Conservation (phyloP, 2,329 filamentous ascomycete species). For the Monosporascus sp. region DNA sequence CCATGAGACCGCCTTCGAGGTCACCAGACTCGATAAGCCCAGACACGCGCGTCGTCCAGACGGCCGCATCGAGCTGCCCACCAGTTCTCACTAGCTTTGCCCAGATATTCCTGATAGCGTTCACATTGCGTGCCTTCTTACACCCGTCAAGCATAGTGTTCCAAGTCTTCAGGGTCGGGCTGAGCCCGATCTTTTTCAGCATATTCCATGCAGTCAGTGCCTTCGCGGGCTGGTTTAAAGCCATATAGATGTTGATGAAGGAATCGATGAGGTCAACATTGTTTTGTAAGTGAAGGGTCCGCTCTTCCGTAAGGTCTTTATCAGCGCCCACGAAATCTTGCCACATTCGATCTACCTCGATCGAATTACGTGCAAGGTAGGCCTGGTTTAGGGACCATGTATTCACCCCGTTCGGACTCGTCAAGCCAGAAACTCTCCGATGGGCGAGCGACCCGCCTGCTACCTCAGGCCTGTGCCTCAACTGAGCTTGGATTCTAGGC, state of each 20-base stretch:
- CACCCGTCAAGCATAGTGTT: conserved; percentile 70
- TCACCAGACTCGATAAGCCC: conserved; percentile 56
- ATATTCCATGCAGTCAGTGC: conserved; percentile 23
- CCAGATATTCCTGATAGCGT: conserved; percentile 66
- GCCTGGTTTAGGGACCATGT: conserved; percentile 9
- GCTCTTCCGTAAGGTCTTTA: conserved; percentile 10
- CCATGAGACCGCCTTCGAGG: conserved; percentile 52
- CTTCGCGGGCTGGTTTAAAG: conserved; percentile 20
- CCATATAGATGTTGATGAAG: conserved; percentile 24
- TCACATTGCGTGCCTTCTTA: conserved; percentile 51
- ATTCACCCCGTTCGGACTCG: conserved; percentile 1
- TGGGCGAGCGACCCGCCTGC: background rate
- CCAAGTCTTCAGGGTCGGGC: conserved; percentile 63
- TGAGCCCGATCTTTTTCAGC: conserved; percentile 38
- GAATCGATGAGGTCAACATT: conserved; percentile 20
- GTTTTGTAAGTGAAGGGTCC: conserved; percentile 13
- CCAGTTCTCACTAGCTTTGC: conserved; percentile 52
- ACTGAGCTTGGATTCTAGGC: conserved; percentile 17
- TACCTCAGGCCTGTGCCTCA: conserved; percentile 7
- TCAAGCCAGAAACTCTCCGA: background rate
- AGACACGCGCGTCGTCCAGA: conserved; percentile 68
- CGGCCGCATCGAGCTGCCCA: conserved; percentile 55
- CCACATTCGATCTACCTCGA: conserved; percentile 22
- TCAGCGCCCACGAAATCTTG: conserved; percentile 14
- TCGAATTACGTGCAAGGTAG: conserved; percentile 7